Evolutionary conservation across 2,329 filamentous ascomycete genomes (phyloP), one percentile per base, ranked within the genome.

Genomic region (Lithohypha guttulata): DNA sequence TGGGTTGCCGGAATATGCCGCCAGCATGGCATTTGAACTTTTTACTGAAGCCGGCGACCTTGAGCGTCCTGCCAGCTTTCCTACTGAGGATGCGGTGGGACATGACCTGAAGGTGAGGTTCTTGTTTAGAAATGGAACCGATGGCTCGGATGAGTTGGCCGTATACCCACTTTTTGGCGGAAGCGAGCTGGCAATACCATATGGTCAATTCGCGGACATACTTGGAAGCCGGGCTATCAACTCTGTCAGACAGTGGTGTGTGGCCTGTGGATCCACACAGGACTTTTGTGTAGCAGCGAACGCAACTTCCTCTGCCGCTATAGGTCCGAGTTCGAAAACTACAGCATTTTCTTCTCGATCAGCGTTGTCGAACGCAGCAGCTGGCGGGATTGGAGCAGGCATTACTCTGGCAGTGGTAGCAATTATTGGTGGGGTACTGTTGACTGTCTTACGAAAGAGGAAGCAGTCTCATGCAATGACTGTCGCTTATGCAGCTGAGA

Each of bases 1-100:
- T 42, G 81, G 81, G 39, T 65, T 93, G 10, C 76, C 79, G n/a
- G 78, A 85, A 61, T 94, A 93, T 53, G 85, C 84, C 4, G 80
- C 79, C 2, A 76, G 76, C 48, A 85, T 93, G 74, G 69, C 69
- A 3, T 86, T 93, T 55, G 86, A 94, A 66, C 70, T 69, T 14
- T 70, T 75, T 50, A 77, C 73, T 26, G 66, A 72, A 42, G 45
- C 42, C 6, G 18, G 27, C 5, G 15, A 8, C 21, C 11, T 17
- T 4, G 29, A 32, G 29, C 14, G 15, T 6, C 19, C 33, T 3
- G 22, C 29, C 13, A 11, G 6, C 3, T 32, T 32, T 36, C 48
- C 2, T 3, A 6, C 29, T 17, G 4, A n/a, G 17, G 29, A 32
- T 3, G 52, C 54, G 4, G 46, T 53, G 3, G 51, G 55, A 0